Base-by-base conservation (phyloP, 495 filamentous ascomycete species). In the Platismatia glauca region DNA sequence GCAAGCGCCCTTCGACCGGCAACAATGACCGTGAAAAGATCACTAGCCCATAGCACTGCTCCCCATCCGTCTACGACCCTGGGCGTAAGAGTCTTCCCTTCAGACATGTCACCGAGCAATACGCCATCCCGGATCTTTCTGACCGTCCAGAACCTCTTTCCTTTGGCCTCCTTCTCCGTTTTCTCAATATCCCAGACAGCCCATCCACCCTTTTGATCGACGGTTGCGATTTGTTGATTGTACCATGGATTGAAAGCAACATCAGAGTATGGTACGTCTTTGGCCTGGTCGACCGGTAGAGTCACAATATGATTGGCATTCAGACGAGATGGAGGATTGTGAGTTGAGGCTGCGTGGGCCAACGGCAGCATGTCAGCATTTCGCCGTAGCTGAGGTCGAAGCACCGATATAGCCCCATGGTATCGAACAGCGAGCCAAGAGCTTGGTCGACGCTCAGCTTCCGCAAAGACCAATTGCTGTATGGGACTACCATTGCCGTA, bases 181-280 rank as follows among this genome's bases (percentile, higher is more conserved):
- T 27, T 78, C 77, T 75, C 74, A 41, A 95, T 72, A 61, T 90
- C 81, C 86, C 87, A 95, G 6, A 95, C 71, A 66, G 75, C 85
- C 92, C 92, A 96, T 38, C 77, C 75, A 0, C 90, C 91, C 52
- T 72, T 68, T 46, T 82, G 79, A 69, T 95, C 91, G 29, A 95
- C 77, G 29, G 94, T 79, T 13, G 78, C 89, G 56, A 96, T 73
- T 70, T 89, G 86, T 16, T 79, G 78, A 63, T 80, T 75, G 67
- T 84, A 81, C 76, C 82, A 86, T n/a, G 89, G 87, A 66, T 89
- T 91, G 69, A 95, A 95, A 13, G 85, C 72, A 11, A 91, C 80
- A 73, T 94, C 88, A 0, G 84, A 82, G 71, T 93, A 89, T 11
- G 76, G 66, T 37, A 68, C 71, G 0, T 82, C 83, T 29, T 84